Percentiles rank a stretch among this genome's conserved stretches.
These are phyloP conservation scores for Pseudisothecium myosuroides DNA, from an alignment of 225 moss, liverwort and hornwort genomes.

Conservation along the genomic window DNA sequence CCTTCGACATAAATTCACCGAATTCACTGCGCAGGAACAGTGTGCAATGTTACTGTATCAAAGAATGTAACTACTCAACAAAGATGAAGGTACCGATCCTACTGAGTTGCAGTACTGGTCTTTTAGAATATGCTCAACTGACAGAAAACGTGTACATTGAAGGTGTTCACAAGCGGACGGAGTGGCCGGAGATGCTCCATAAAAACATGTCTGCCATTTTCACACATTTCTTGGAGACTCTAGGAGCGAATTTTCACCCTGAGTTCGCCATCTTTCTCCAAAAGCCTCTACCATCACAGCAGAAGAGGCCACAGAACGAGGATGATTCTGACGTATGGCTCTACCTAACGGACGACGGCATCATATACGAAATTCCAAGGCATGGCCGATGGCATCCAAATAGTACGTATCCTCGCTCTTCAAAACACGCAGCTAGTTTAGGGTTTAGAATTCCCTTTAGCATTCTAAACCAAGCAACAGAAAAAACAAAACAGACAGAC, in stretches of 20 bases:
- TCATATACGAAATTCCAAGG: constrained; percentile 34
- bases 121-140: background rate
- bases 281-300: constrained; percentile 3
- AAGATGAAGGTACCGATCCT: background rate
- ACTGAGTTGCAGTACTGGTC: background rate
- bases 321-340: constrained; percentile 31
- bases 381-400: constrained; percentile 50
- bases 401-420: constrained; percentile 2
- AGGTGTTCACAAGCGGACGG: constrained; percentile 20
- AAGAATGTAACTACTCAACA: background rate
- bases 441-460: background rate
- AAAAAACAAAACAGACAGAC: background rate
- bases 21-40: background rate
- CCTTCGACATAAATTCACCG: background rate
- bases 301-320: background rate
- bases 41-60: background rate
- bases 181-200: constrained; percentile 39
- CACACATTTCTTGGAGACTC: background rate
- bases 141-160: background rate
- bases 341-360: constrained; percentile 21
- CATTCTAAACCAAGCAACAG: background rate
- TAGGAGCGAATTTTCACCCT: background rate
- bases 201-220: constrained; percentile 1
- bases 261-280: constrained; percentile 14
- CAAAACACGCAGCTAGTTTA: background rate